Base-by-base conservation (phyloP, 2,329 filamentous ascomycete genomes). In the Metarhizium anisopliae region DNA sequence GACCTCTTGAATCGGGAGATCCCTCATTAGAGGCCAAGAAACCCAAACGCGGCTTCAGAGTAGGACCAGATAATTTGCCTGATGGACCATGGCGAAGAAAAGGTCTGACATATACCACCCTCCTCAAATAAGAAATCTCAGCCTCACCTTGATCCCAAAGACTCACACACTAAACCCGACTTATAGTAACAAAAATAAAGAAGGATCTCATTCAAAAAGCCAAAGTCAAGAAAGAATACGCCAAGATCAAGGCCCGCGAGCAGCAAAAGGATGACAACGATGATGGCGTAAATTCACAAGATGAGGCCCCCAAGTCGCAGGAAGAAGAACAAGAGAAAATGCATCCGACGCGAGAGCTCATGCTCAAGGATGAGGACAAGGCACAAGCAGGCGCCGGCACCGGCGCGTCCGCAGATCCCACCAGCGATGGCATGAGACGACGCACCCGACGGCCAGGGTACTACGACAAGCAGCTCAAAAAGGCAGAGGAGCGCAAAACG, bases 141-240 rank as follows among this genome's bases (percentile, higher is more conserved):
- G 25, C 25, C 25, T 25, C 52, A 47, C 16, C 47, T 53, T 56
- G 20, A 25, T 20, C 47, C 14, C 45, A 30, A 25, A 54, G 16
- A 51, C 52, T 53, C 35, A 36, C 40, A 40, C 47, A 55, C 30
- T 57, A 42, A 53, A 36, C 58, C 61, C 66, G 42, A 66, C 56
- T 42, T 30, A 54, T 50, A 93, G 89, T 89, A 56, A 84, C 89
- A 70, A 93, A 93, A 72, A 94, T 96, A 67, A 97, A 97, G 72
- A 81, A 87, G 61, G 83, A 89, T 61, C 76, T 96, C 55, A 96
- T 97, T 64, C 84, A 91, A 70, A 95, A 94, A 70, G 91, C 92
- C 58, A 96, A 96, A 72, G 79, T 96, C 59, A 94, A 93, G 73
- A 95, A 96, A 72, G 83, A 88, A 47, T 96, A 96, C 68, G 88